Evolutionary conservation across 1,284 basidiomycete species (phyloP), one percentile per base, ranked within the genome.

Genomic region (Marasmius oreades): DNA sequence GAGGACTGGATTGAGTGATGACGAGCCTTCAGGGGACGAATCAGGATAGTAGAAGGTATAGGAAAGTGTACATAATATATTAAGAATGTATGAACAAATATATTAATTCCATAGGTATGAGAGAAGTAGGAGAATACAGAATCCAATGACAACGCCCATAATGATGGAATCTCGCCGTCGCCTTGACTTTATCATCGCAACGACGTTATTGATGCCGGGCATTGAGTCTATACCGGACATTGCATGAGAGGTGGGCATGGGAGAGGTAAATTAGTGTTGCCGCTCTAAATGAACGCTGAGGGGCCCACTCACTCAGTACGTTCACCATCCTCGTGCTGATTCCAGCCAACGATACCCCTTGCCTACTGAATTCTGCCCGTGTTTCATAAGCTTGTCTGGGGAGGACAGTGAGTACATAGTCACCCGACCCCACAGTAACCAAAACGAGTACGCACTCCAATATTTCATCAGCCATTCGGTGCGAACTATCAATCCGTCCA

Each of bases 341-440:
- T 20, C 84, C 80, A 8, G 82, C 73, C 39, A 99, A 74, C 28
- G 88, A 84, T 4, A 79, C 71, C 18, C 92, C 81, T 72, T 99
- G 97, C 51, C 85, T 81, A n/a, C 81, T 77, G 71, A 99, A 97
- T 69, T 98, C 95, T 34, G 91, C 81, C n/a, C 96, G 86, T 0
- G 96, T 98, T 63, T 95, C 96, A 66, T 98, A 97, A 28, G 97
- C 97, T 86, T 99, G 96, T 53, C 95, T 97, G 62, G 22, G 47
- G 50, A 48, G 10, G 4, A 51, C 61, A 26, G 5, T 62, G 22
- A 48, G 24, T 61, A 10, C n/a, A 52, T 61, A 26, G 3, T 62
- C 53, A 55, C 36, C 28, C 48, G 31, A 55, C 55, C 37, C 48
- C 33, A 46, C 24, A 43, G n/a, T 23, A 22, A 37, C 6, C 54